Evolutionary conservation across 2,329 filamentous ascomycete species (phyloP), one percentile per base, ranked within the genome.

Genomic region (Tolypocladium nubicola): DNA sequence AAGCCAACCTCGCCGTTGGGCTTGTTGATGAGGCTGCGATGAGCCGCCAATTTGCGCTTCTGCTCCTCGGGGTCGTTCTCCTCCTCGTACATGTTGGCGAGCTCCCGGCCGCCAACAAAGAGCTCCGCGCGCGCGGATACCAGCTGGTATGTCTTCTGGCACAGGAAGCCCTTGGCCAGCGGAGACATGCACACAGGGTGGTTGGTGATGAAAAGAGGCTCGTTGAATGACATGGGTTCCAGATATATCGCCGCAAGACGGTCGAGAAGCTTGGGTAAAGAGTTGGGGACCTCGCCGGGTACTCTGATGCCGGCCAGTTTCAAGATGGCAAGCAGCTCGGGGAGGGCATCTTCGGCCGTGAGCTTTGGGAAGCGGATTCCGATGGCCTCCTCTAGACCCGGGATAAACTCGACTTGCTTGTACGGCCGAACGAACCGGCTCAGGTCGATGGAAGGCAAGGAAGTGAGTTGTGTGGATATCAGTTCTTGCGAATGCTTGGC

Each of bases 51-150:
- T 72, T 99, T 99, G 57, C 82, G 79, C 52, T 89, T 81, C 74
- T 99, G 94, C 65, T 87, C 88, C 56, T 88, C 85, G 0, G 94
- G 94, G 55, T 90, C 89, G 71, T 99, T 99, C 70, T 99, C 94
- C 73, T 99, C 94, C 71, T 99, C 94, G 71, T 99, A 99, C 76
- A 93, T 95, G 72, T 99, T 99, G 60, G 93, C 90, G 38, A 96
- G 80, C 69, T 99, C 94, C 56, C 84, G 83, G 45, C 87, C 85
- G 54, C 83, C 75, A 61, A 95, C 83, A 73, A 96, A 96, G 26
- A 96, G 81, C 72, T 97, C 92, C 0, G 88, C 89, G 7, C 92
- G 86, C 1, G 90, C 89, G 1, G 90, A 87, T 1, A 96, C 84
- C 10, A 81, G 72, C 68, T 97, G 92, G 16, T 79, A 77, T 0